Conservation (phyloP, 2,329 filamentous ascomycete species). For the Incumbomyces delicatus region DNA sequence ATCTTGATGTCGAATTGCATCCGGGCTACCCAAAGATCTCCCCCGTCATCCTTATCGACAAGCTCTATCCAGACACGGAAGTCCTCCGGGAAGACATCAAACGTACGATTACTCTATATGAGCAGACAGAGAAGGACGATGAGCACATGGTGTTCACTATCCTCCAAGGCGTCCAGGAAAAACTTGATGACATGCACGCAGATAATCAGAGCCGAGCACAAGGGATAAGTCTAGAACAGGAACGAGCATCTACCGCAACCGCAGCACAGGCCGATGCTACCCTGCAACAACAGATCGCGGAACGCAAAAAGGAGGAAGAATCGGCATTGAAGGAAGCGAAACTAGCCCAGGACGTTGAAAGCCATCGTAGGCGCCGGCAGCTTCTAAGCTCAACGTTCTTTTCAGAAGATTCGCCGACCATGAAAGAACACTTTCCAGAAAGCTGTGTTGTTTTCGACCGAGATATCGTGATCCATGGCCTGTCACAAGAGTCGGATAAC, state of each 20-base stretch:
- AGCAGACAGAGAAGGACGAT: slow-evolving; percentile 8
- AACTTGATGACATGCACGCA: background rate
- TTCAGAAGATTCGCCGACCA: slow-evolving; percentile 2
- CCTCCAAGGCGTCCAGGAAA: background rate
- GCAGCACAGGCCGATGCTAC: slow-evolving; percentile 9
- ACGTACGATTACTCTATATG: slow-evolving; percentile 12
- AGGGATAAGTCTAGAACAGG: slow-evolving; percentile 18
- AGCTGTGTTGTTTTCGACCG: slow-evolving; percentile 34
- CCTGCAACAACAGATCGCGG: slow-evolving; percentile 10
- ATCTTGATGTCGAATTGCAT: slow-evolving; percentile 20
- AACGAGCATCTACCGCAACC: slow-evolving; percentile 14
- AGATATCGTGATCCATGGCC: slow-evolving; percentile 48
- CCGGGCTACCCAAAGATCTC: slow-evolving; percentile 18
- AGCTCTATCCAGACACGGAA: slow-evolving; percentile 13
- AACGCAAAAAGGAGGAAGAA: slow-evolving; percentile 4
- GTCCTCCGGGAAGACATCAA: slow-evolving; percentile 7
- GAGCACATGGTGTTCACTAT: slow-evolving; percentile 4
- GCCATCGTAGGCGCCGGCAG: slow-evolving; percentile 10
- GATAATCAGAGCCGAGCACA: background rate
- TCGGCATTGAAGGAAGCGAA: slow-evolving; percentile 7
- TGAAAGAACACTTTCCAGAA: slow-evolving; percentile 10
- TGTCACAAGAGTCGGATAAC: slow-evolving; percentile 45
- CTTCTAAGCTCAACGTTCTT: slow-evolving; percentile 12
- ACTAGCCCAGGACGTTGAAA: slow-evolving; percentile 15
- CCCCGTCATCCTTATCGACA: slow-evolving; percentile 17